Evolutionary conservation across 2,329 filamentous ascomycete genomes (phyloP).

Genomic region (Pleomassaria siparia): DNA sequence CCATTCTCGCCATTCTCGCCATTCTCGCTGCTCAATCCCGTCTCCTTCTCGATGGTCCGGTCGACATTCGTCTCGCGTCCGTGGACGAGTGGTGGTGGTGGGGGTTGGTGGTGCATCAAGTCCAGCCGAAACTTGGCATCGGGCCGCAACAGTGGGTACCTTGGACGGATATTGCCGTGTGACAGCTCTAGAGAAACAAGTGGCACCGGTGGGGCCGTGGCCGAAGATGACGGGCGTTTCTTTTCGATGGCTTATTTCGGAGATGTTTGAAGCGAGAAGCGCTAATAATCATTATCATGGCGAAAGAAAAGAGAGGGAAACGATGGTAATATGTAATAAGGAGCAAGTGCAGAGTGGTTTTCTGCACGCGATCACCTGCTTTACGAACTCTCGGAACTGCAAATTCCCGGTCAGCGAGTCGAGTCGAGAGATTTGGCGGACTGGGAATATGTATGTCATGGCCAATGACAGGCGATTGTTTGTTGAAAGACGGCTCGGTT

Average conservation of each 20-base stretch:
- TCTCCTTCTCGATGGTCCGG: background rate
- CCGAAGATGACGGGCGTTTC: background rate
- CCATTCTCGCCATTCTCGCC: no score
- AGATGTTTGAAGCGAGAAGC: no score
- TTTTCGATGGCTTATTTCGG: background rate
- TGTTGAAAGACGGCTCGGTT: no score
- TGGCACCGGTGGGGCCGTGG: background rate
- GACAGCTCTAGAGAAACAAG: background rate
- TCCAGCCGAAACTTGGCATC: conserved; percentile 8
- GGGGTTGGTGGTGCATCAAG: no score
- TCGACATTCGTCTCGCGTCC: background rate
- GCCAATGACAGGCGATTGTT: no score
- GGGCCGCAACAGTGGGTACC: conserved; percentile 5
- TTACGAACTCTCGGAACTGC: background rate
- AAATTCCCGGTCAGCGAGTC: background rate
- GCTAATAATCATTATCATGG: no score
- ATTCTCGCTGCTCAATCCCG: background rate
- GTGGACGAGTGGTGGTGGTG: background rate
- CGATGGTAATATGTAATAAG: no score
- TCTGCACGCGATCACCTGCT: background rate
- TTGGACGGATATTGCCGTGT: background rate
- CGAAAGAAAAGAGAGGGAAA: no score
- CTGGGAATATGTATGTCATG: background rate
- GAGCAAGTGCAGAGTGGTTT: background rate
- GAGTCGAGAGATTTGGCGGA: background rate